Conservation (phyloP, 352 stramenopile species). For the Chrysophaeum taylorii region DNA sequence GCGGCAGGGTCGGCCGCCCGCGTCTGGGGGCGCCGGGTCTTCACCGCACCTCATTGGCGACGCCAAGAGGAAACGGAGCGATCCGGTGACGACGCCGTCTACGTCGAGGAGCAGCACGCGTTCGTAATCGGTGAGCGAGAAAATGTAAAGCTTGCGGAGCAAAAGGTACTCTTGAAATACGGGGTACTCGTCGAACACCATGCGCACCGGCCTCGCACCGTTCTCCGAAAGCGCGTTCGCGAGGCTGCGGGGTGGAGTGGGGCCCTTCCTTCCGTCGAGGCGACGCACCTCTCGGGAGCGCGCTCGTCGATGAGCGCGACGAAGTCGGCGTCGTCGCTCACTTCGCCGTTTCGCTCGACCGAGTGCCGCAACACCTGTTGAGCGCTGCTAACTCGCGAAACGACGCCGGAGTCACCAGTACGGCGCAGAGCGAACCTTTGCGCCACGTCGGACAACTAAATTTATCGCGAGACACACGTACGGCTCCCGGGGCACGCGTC, state of each 20-base stretch:
- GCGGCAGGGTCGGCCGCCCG: not conserved
- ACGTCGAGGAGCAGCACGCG: slow-evolving; percentile 9
- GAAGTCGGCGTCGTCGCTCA: not conserved
- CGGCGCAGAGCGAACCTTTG: not conserved
- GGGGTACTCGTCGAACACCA: not conserved
- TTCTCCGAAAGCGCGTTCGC: not conserved
- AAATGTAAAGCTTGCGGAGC: slow-evolving; percentile 9
- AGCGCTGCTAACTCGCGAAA: too few species aligned
- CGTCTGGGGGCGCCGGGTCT: not conserved
- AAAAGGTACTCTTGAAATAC: slow-evolving; percentile 1
- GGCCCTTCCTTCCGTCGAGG: too few species aligned
- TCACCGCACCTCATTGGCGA: not conserved
- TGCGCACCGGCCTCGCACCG: not conserved
- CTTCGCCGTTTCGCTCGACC: too few species aligned
- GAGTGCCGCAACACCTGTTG: too few species aligned
- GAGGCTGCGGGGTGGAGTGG: too few species aligned
- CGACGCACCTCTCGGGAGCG: too few species aligned
- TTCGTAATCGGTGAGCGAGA: not conserved
- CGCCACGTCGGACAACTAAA: too few species aligned
- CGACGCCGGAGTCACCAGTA: not conserved
- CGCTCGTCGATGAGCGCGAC: not conserved
- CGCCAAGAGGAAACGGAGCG: slow-evolving; percentile 2
- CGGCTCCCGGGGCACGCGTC: not conserved
- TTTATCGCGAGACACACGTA: too few species aligned
- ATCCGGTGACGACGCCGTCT: slow-evolving; percentile 7